These are phyloP conservation scores for Leavenworthia alabamica DNA, from an alignment of 345 rosid genomes.

Conservation along the genomic window DNA sequence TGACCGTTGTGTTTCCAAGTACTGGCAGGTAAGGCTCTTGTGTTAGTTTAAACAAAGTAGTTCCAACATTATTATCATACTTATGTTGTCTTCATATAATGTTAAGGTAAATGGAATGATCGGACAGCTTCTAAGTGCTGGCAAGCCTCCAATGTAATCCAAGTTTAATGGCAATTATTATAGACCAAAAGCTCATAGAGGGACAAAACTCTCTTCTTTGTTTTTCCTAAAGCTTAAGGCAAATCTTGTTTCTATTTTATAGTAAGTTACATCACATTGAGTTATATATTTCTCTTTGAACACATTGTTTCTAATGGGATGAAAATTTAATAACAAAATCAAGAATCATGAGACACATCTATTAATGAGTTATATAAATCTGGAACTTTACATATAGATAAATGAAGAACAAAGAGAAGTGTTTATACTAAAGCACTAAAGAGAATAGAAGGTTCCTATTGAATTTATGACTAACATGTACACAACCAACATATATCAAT, in stretches of 20 bases:
- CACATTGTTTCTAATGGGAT: background rate
- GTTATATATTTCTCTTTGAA: constrained; percentile 2
- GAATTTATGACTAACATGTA: background rate
- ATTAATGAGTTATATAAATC: background rate
- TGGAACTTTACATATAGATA: background rate
- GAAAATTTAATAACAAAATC: constrained; percentile 19
- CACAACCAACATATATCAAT: background rate
- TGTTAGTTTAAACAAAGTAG: background rate
- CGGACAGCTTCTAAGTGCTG: constrained; percentile 84
- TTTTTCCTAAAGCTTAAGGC: constrained; percentile 1
- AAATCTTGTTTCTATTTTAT: constrained; percentile 15
- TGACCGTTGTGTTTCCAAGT: constrained; percentile 92
- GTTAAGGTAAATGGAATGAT: constrained; percentile 75
- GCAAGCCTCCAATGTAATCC: constrained; percentile 60
- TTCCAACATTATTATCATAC: background rate
- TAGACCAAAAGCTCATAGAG: constrained; percentile 18
- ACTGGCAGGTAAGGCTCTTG: constrained; percentile 65
- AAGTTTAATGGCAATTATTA: background rate
- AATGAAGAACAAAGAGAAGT: background rate
- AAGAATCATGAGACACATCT: background rate
- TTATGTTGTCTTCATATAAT: background rate
- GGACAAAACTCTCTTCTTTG: constrained; percentile 1
- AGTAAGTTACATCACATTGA: constrained; percentile 13
- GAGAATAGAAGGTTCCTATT: background rate
- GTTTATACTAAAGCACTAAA: background rate